Evolutionary conservation across 768 basidiomycete species (phyloP), one percentile per base, ranked within the genome.

Genomic region (Russula brevipes): DNA sequence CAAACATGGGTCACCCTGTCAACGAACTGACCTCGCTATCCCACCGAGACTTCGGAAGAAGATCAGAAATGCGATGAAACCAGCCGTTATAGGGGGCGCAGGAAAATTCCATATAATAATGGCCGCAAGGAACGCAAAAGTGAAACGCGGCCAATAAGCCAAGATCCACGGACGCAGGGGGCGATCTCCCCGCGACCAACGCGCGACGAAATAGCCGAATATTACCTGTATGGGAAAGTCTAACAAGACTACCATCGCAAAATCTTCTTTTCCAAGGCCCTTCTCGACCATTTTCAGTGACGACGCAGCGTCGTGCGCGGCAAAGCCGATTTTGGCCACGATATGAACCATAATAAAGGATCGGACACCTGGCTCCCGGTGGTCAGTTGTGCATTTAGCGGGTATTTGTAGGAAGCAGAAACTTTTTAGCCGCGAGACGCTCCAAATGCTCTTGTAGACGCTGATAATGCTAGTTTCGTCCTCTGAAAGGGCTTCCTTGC

Each of bases 191-290:
- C 83, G 80, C 6, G 92, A 88, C 93, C 94, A 98, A 66, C 85
- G 86, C 1, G 93, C 96, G 1, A 95, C 91, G 24, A 96, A 77
- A 88, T 91, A 98, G 7, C 96, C 95, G 24, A 91, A 94, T 60
- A 89, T 70, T 53, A 99, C 89, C 78, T 98, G 95, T 76, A 97
- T 95, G 5, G 97, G 97, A 69, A 98, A 98, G 74, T 98, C 97
- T 66, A 98, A 88, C 42, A 98, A 83, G 52, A 96, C 95, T 4
- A 93, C 89, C 19, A 93, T 79, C 19, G 96, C 94, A 44, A 98
- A 81, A 69, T 99, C 97, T 77, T 98, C 97, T 46, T 94, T 88
- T 61, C 86, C 88, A 56, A 99, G 81, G 4, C 97, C 97, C 72
- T 98, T 98, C 74, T 99, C 97, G 45, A 99, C 89, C 77, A 98